These are phyloP conservation scores for Jatropha curcas DNA, from an alignment of 345 rosid genomes.

Conservation along the genomic window DNA sequence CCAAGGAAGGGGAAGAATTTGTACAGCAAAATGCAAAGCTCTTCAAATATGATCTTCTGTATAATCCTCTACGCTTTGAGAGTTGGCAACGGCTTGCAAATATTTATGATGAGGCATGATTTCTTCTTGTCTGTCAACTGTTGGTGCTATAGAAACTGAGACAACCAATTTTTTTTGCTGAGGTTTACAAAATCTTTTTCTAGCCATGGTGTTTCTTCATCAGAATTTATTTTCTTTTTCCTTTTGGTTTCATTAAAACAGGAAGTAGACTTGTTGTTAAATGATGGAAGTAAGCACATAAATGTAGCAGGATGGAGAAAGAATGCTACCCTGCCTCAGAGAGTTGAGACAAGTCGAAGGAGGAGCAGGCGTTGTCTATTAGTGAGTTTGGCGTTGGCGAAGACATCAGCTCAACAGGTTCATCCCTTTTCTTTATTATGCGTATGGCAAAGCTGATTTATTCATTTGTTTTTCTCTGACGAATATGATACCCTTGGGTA, in stretches of 20 bases:
- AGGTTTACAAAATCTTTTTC: conserved; percentile 22
- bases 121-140: conserved; percentile 12
- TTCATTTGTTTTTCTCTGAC: conserved; percentile 3
- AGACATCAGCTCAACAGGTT: conserved; percentile 84
- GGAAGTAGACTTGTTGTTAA: conserved; percentile 97
- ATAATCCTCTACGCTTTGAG: conserved; percentile 85
- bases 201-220: conserved; percentile 12
- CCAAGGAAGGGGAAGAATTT: conserved; percentile 98
- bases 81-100: conserved; percentile 96
- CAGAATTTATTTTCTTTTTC: background rate
- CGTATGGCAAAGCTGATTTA: background rate
- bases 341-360: conserved; percentile 94
- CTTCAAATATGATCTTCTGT: conserved; percentile 84
- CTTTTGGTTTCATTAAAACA: conserved; percentile 41
- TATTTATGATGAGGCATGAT: conserved; percentile 86
- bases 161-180: conserved; percentile 3
- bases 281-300: conserved; percentile 98
- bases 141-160: conserved; percentile 2
- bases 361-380: conserved; percentile 91
- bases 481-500: conserved; percentile 3
- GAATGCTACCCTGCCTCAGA: conserved; percentile 64
- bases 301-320: conserved; percentile 94
- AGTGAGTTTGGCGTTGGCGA: conserved; percentile 93
- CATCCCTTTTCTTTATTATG: conserved; percentile 9
- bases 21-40: conserved; percentile 87